Evolutionary conservation across 805 yeast species (phyloP).

Genomic region (Candida odintsovae): DNA sequence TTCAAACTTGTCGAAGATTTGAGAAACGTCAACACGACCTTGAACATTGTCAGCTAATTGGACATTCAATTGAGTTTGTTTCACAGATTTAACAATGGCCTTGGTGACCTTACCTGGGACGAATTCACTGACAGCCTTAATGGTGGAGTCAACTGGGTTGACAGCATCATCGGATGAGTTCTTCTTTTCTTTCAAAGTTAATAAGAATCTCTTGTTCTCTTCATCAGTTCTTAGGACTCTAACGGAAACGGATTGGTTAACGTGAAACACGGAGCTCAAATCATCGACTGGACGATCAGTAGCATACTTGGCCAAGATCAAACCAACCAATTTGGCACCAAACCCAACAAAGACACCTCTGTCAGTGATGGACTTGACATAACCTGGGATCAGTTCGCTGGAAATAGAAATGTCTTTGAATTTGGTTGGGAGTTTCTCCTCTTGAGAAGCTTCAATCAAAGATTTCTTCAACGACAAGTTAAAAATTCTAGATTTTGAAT

Average conservation of each 20-base stretch:
- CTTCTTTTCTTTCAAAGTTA: conserved; percentile 46
- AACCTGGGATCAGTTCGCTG: conserved; percentile 56
- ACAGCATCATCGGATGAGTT: conserved; percentile 22
- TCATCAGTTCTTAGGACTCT: conserved; percentile 64
- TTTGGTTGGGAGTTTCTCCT: conserved; percentile 45
- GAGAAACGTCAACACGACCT: conserved; percentile 76
- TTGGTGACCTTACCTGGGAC: conserved; percentile 55
- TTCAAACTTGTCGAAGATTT: conserved; percentile 47
- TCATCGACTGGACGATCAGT: conserved; percentile 48
- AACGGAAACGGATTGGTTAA: conserved; percentile 68
- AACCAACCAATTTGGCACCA: conserved; percentile 74
- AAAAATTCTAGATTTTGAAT: conserved; percentile 52
- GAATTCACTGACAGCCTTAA: conserved; percentile 44
- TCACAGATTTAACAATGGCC: conserved; percentile 56
- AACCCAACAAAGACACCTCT: conserved; percentile 82
- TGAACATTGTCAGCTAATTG: conserved; percentile 69
- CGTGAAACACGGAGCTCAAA: conserved; percentile 46
- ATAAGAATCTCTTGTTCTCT: conserved; percentile 62
- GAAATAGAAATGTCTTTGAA: conserved; percentile 54
- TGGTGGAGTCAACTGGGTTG: conserved; percentile 57
- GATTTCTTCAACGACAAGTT: conserved; percentile 60
- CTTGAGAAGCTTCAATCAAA: conserved; percentile 58
- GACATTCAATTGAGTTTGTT: conserved; percentile 69
- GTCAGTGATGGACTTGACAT: conserved; percentile 68
- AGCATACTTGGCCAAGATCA: conserved; percentile 71